A percentile compares a stretch with the other conserved stretches of the same genome.
Evolutionary conservation across 208 protist genomes (phyloP).

Genomic region (Borovskyia barvae): DNA sequence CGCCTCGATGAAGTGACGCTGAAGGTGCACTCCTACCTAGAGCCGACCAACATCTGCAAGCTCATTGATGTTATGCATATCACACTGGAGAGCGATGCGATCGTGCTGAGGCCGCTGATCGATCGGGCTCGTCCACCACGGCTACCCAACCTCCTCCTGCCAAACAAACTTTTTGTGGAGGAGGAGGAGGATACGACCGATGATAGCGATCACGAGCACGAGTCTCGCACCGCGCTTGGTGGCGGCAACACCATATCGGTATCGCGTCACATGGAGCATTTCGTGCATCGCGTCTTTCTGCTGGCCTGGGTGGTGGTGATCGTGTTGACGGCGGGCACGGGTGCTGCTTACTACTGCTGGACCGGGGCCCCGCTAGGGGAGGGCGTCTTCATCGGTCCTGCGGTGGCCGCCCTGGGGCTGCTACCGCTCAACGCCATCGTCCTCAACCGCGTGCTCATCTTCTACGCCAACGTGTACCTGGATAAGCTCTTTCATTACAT

Average conservation of each 20-base stretch:
- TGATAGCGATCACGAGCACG: conserved; percentile 78
- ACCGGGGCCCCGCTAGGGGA: conserved; percentile 45
- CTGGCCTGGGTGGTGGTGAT: conserved; percentile 68
- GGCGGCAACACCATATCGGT: conserved; percentile 77
- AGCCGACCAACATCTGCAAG: conserved; percentile 77
- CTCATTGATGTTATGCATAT: conserved; percentile 79
- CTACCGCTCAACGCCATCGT: conserved; percentile 85
- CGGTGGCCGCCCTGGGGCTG: conserved; percentile 77
- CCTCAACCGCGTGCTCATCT: conserved; percentile 67
- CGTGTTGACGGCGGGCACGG: conserved; percentile 38
- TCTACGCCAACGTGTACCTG: conserved; percentile 86
- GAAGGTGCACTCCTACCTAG: conserved; percentile 54
- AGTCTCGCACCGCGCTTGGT: conserved; percentile 55
- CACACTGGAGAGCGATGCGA: conserved; percentile 64
- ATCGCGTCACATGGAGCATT: conserved; percentile 83
- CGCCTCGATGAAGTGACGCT: conserved; percentile 74
- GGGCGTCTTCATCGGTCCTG: conserved; percentile 60
- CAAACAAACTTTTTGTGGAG: conserved; percentile 43
- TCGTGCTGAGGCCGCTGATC: conserved; percentile 70
- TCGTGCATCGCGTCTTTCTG: conserved; percentile 74
- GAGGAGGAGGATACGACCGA: conserved; percentile 81
- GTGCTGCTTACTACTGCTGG: conserved; percentile 41
- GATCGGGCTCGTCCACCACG: conserved; percentile 68
- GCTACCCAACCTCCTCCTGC: conserved; percentile 59
- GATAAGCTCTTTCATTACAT: conserved; percentile 82